phyloP scores from a whole-genome alignment of 1,284 basidiomycete species.

The Schizophyllum amplum region DNA sequence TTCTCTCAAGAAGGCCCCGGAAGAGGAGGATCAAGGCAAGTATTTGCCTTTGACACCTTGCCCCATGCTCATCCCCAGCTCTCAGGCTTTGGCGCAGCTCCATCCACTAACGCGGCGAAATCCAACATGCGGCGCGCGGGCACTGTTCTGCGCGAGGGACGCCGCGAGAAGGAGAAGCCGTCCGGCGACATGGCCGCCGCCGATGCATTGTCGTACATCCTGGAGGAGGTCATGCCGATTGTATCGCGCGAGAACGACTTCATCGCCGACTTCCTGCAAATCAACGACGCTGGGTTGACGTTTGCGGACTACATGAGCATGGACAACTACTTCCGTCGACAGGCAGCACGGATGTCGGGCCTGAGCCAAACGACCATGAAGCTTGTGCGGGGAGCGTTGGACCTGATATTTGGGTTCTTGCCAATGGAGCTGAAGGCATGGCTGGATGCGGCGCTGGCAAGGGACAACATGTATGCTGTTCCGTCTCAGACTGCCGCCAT shows the following conservation, averaged over 20 bases:
- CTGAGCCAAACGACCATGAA: conserved; percentile 67
- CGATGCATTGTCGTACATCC: conserved; percentile 68
- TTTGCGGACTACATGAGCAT: conserved; percentile 96
- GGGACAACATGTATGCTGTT: conserved; percentile 68
- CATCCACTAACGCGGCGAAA: conserved; percentile 20
- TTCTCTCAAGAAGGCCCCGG: conserved; percentile 56
- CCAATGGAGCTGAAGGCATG: conserved; percentile 78
- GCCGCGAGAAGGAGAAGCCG: conserved; percentile 49
- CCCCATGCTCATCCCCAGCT: neutral
- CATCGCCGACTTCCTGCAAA: conserved; percentile 87
- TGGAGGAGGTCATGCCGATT: conserved; percentile 72
- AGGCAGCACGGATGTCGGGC: conserved; percentile 71
- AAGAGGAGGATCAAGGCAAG: conserved; percentile 70
- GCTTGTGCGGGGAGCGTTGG: conserved; percentile 82
- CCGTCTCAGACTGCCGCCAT: no score
- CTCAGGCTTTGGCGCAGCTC: neutral
- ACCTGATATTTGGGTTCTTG: conserved; percentile 92
- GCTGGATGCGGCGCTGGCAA: conserved; percentile 72
- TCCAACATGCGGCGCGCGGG: conserved; percentile 66
- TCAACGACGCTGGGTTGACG: conserved; percentile 81
- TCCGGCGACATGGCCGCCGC: conserved; percentile 52
- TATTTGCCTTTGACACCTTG: neutral
- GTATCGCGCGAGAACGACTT: conserved; percentile 84
- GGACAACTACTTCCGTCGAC: conserved; percentile 90
- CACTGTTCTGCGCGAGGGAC: conserved; percentile 66